Conservation (phyloP, 139 green algal genomes). For the Chlorella sorokiniana region DNA sequence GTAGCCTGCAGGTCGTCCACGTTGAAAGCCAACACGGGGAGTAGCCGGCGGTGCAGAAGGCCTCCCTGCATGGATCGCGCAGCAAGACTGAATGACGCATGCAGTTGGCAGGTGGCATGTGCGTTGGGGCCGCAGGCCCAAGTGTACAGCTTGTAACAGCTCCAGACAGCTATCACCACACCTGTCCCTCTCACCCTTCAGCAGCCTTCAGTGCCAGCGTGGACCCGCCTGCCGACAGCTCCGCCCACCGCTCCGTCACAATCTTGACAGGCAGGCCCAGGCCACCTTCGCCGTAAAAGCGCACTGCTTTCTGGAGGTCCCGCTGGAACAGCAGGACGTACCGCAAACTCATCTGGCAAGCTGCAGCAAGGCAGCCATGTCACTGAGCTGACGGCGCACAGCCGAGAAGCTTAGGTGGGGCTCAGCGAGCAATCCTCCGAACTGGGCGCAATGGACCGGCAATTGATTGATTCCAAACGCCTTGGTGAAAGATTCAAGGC, state of each 20-base stretch:
- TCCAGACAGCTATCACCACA: background rate
- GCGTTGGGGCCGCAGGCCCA: too few species aligned
- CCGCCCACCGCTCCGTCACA: conserved; percentile 77
- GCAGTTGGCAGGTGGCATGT: too few species aligned
- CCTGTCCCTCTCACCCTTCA: conserved; percentile 43
- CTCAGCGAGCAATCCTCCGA: too few species aligned
- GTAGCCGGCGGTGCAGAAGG: conserved; percentile 67
- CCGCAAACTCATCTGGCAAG: conserved; percentile 31
- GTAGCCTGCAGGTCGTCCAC: conserved; percentile 75
- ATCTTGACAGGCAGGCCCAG: conserved; percentile 65
- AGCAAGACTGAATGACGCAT: background rate
- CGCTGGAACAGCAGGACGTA: conserved; percentile 76
- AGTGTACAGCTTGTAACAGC: background rate
- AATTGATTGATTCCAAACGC: too few species aligned
- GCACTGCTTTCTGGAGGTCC: conserved; percentile 66
- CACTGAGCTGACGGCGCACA: too few species aligned
- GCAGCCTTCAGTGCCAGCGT: conserved; percentile 60
- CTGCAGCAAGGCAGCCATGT: background rate
- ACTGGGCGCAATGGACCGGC: too few species aligned
- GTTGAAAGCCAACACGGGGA: conserved; percentile 60
- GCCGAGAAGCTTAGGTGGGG: too few species aligned
- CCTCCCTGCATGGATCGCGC: conserved; percentile 49
- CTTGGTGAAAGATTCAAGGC: too few species aligned
- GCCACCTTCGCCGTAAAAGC: conserved; percentile 71
- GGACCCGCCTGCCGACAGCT: conserved; percentile 57